Conservation (phyloP, 139 green algal species). For the Picochlorum sp. region DNA sequence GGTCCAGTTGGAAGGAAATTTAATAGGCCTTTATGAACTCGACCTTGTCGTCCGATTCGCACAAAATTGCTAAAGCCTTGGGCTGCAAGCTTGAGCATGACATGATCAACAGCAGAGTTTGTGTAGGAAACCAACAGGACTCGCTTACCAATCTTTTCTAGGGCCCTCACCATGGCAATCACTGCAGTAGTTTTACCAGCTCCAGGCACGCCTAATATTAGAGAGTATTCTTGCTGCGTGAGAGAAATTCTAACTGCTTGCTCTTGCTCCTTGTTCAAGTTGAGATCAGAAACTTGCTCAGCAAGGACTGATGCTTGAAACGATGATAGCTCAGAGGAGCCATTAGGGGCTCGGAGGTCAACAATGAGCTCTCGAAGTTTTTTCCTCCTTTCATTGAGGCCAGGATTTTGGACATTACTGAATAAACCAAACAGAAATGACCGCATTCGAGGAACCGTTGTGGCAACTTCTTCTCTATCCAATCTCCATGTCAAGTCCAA, state of each 20-base stretch:
- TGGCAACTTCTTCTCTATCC: slow-evolving; percentile 58
- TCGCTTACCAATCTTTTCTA: slow-evolving; percentile 39
- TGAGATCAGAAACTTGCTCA: not conserved
- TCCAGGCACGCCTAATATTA: slow-evolving; percentile 85
- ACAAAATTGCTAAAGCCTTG: slow-evolving; percentile 45
- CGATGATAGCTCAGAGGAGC: not conserved
- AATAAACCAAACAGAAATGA: slow-evolving; percentile 46
- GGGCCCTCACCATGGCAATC: slow-evolving; percentile 36
- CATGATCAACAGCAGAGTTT: slow-evolving; percentile 94
- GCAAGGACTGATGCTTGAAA: not conserved
- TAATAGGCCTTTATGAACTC: slow-evolving; percentile 47
- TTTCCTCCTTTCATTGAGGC: not conserved
- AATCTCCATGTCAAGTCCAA: slow-evolving; percentile 50
- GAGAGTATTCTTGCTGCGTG: slow-evolving; percentile 56
- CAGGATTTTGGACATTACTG: not conserved
- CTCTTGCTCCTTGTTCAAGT: slow-evolving; percentile 66
- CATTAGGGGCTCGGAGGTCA: slow-evolving; percentile 36
- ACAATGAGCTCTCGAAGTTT: slow-evolving; percentile 49
- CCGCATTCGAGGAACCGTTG: slow-evolving; percentile 43
- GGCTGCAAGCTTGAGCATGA: slow-evolving; percentile 69
- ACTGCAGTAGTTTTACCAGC: slow-evolving; percentile 71
- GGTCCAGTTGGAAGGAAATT: slow-evolving; percentile 43
- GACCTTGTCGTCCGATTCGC: slow-evolving; percentile 50
- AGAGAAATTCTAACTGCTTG: slow-evolving; percentile 50
- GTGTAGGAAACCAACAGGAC: slow-evolving; percentile 93